These are phyloP conservation scores for Trichoderma arundinaceum DNA, from an alignment of 2,329 filamentous ascomycete genomes.

Conservation along the genomic window DNA sequence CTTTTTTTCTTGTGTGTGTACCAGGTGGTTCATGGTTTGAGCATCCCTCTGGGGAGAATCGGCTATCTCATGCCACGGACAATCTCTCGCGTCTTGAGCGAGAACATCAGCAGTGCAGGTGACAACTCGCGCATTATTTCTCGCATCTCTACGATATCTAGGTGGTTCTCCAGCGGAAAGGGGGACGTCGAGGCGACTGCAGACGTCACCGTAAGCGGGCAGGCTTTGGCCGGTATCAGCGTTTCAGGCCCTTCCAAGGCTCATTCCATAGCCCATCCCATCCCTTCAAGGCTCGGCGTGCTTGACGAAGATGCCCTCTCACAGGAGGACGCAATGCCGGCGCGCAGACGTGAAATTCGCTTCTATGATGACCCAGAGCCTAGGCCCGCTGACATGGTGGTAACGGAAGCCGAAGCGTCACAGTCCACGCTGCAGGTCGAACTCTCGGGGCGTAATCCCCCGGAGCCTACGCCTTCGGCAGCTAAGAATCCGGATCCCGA, in stretches of 20 bases:
- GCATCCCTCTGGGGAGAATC: constrained; percentile 76
- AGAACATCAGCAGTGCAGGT: constrained; percentile 32
- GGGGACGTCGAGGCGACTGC: not conserved
- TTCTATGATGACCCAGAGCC: constrained; percentile 25
- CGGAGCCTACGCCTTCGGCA: not conserved
- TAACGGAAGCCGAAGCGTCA: not conserved
- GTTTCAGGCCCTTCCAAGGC: not conserved
- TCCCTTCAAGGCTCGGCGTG: too few relatives aligned
- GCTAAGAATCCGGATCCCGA: not conserved
- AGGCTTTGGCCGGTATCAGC: not conserved
- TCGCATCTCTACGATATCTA: constrained; percentile 13
- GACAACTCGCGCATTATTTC: constrained; percentile 27
- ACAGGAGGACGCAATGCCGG: constrained; percentile 17
- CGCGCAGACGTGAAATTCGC: constrained; percentile 22
- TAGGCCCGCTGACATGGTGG: not conserved
- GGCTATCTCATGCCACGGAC: constrained; percentile 67
- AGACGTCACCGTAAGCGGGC: not conserved
- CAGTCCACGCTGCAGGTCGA: too few relatives aligned
- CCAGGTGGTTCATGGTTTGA: constrained; percentile 76
- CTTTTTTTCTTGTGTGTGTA: constrained; percentile 43
- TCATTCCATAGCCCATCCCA: not conserved
- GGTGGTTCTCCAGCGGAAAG: constrained; percentile 69
- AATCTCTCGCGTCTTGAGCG: constrained; percentile 48
- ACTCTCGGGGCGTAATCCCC: too few relatives aligned
- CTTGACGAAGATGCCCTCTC: not conserved